These are phyloP conservation scores for Priceomyces medius DNA, from an alignment of 805 yeast species.

Conservation along the genomic window DNA sequence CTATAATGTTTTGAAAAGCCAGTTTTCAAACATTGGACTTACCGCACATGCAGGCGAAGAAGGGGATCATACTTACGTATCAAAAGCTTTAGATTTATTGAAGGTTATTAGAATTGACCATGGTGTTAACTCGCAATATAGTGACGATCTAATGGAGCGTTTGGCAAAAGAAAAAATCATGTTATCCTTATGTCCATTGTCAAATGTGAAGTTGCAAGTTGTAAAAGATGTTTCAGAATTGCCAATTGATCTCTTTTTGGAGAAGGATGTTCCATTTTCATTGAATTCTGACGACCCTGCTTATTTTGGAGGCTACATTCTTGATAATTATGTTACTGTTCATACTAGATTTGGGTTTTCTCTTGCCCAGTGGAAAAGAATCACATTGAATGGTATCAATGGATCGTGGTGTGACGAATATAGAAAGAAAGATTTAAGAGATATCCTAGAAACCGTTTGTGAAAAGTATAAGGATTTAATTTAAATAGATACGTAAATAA, in stretches of 20 bases:
- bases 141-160: slow-evolving; percentile 51
- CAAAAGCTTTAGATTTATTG: slow-evolving; percentile 55
- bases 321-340: slow-evolving; percentile 70
- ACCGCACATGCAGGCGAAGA: slow-evolving; percentile 93
- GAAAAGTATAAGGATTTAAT: slow-evolving; percentile 30
- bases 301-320: slow-evolving; percentile 80
- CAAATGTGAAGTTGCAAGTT: slow-evolving; percentile 73
- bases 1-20: slow-evolving; percentile 47
- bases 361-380: slow-evolving; percentile 56
- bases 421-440: slow-evolving; percentile 51
- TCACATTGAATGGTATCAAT: slow-evolving; percentile 63
- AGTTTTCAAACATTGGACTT: slow-evolving; percentile 54
- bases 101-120: slow-evolving; percentile 75
- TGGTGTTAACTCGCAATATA: slow-evolving; percentile 66
- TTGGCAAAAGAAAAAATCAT: slow-evolving; percentile 56
- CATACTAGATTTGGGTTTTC: slow-evolving; percentile 64
- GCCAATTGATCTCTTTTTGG: slow-evolving; percentile 63
- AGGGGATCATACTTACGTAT: slow-evolving; percentile 71
- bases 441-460: slow-evolving; percentile 43
- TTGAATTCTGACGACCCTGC: slow-evolving; percentile 55
- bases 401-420: slow-evolving; percentile 72
- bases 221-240: slow-evolving; percentile 65
- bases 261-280: slow-evolving; percentile 65
- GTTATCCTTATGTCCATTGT: slow-evolving; percentile 74
- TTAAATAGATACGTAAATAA: background rate